phyloP scores from a whole-genome alignment of 2,329 filamentous ascomycete species.

The Trichoderma polysporum region DNA sequence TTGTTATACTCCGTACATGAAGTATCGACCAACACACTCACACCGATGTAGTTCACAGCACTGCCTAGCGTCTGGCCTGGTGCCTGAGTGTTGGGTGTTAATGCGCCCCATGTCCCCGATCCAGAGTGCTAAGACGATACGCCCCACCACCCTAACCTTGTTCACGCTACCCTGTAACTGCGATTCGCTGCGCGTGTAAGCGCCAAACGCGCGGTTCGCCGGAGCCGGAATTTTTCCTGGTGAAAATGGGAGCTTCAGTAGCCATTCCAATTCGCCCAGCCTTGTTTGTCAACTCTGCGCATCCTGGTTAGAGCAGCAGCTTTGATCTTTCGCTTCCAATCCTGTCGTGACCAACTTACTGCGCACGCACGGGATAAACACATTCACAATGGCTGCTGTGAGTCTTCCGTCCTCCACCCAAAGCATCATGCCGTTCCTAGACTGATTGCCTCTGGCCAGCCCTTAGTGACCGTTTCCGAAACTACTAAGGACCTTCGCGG shows the following conservation, averaged over 20 bases:
- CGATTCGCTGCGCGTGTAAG: neutral
- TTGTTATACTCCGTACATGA: no score
- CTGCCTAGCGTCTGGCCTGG: no score
- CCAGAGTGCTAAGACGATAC: neutral
- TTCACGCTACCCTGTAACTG: neutral
- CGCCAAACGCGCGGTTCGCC: slow-evolving; percentile 18
- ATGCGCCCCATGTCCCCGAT: neutral
- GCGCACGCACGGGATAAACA: slow-evolving; percentile 10
- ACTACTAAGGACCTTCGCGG: slow-evolving; percentile 91
- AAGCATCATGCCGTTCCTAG: neutral
- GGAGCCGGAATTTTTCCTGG: slow-evolving; percentile 17
- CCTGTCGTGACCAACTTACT: slow-evolving; percentile 7
- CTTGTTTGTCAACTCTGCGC: slow-evolving; percentile 4
- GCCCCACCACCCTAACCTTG: neutral
- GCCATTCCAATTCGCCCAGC: slow-evolving; percentile 5
- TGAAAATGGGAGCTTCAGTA: neutral
- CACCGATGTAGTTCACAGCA: no score
- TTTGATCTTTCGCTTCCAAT: neutral
- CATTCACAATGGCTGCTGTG: slow-evolving; percentile 53
- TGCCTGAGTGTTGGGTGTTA: neutral
- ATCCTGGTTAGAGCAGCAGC: neutral
- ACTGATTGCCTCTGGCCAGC: slow-evolving; percentile 38
- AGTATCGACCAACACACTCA: no score
- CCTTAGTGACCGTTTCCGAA: slow-evolving; percentile 80
- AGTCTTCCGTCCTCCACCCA: slow-evolving; percentile 31